Evolutionary conservation across 2,329 filamentous ascomycete species (phyloP).

Genomic region (Sporothrix inflata): DNA sequence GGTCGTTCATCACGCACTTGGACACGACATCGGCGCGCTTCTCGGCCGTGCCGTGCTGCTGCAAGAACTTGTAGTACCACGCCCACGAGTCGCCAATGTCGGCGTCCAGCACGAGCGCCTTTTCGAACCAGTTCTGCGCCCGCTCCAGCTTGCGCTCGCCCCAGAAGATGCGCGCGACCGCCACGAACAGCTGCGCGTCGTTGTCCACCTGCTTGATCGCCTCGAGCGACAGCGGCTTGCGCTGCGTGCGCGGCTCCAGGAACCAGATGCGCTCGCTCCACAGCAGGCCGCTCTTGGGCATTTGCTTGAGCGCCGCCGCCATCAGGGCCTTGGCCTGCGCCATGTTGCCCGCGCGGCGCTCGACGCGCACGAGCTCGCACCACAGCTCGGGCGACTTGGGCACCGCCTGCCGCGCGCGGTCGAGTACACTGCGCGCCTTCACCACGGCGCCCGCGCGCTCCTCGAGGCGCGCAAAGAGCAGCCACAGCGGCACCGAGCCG

Average conservation of each 20-base stretch:
- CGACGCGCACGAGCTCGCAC: constrained; percentile 91
- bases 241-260: constrained; percentile 86
- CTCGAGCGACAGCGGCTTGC: constrained; percentile 87
- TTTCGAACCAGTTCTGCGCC: constrained; percentile 96
- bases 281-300: constrained; percentile 81
- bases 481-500: constrained; percentile 83
- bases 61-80: constrained; percentile 94
- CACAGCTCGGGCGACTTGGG: constrained; percentile 85
- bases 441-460: constrained; percentile 81
- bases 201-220: constrained; percentile 97
- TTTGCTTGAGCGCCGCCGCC: constrained; percentile 90
- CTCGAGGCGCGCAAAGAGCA: constrained; percentile 85
- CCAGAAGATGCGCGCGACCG: constrained; percentile 96
- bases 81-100: constrained; percentile 94
- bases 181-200: constrained; percentile 84
- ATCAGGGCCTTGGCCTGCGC: constrained; percentile 87
- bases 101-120: constrained; percentile 83
- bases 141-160: constrained; percentile 89
- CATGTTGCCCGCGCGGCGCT: constrained; percentile 82
- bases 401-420: constrained; percentile 84
- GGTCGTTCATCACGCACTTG: constrained; percentile 83
- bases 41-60: constrained; percentile 91
- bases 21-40: constrained; percentile 82
- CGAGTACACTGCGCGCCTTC: constrained; percentile 91
- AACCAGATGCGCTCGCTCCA: constrained; percentile 97